Evolutionary conservation across 345 rosid genomes (phyloP), one percentile per base, ranked within the genome.

Genomic region (Barbarea vulgaris): DNA sequence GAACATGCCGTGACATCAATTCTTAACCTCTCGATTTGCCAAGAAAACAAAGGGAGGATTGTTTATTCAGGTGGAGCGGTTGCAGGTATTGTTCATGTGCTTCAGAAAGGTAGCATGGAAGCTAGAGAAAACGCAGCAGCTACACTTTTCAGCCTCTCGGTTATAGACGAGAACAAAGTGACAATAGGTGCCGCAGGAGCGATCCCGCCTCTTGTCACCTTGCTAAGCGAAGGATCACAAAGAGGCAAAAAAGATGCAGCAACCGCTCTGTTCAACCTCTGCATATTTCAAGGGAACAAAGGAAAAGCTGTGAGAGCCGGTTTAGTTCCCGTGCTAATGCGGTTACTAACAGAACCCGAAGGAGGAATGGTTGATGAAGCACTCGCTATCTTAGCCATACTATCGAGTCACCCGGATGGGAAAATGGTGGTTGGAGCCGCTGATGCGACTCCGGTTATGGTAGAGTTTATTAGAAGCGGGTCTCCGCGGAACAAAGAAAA

Each of bases 191-290:
- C 82, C 28, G 87, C 86, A 0, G 98, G 97, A 54, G 97, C 97
- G 9, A 94, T 94, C 71, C 88, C 89, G 0, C 97, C 93, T 0
- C 95, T 94, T 6, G 98, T 91, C 54, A 83, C 84, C 3, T 85
- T 94, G 28, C 84, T 94, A 9, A 84, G 84, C 12, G 97, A 91
- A 81, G 98, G 98, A n/a, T 87, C 96, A 12, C 97, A 79, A 30
- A 86, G 98, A 72, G 98, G 98, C 50, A 94, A 90, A 81, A 94
- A 90, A 77, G 98, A 94, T 72, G 98, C 98, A 1, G 97, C 96
- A 1, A 91, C 96, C 21, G 97, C 98, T 52, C 87, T 94, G 60
- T 94, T 91, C 77, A 94, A 91, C 64, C 79, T 94, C 78, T 91
- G 97, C 80, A 88, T 91, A 10, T 94, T 77, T 80, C 96, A 90